Conservation (phyloP, 768 basidiomycete species). For the Leucosporidium creatinivorum region DNA sequence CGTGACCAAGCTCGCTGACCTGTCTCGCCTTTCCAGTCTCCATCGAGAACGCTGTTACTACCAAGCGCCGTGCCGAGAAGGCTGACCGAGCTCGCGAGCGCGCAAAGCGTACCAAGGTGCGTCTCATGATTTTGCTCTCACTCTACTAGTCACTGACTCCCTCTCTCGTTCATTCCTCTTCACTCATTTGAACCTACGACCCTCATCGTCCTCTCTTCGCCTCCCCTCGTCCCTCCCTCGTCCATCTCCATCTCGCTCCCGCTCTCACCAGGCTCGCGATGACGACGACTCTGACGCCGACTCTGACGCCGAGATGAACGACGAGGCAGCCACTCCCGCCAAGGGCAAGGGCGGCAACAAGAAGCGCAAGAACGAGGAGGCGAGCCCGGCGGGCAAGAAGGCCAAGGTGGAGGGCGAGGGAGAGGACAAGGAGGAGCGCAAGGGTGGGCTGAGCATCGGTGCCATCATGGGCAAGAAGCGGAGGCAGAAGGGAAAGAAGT, state of each 20-base stretch:
- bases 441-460: neutral
- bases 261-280: slow-evolving; percentile 2
- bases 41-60: slow-evolving; percentile 32
- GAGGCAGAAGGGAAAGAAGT: slow-evolving; percentile 1
- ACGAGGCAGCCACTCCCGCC: neutral
- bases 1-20: neutral
- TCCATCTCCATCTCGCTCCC: neutral
- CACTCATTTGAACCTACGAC: no score
- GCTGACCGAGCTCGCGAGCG: slow-evolving; percentile 20
- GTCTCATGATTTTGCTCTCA: neutral
- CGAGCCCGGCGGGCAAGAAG: slow-evolving; percentile 1
- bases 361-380: slow-evolving; percentile 13
- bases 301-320: neutral
- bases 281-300: slow-evolving; percentile 10
- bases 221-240: neutral
- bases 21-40: slow-evolving; percentile 16
- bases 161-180: no score
- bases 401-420: neutral
- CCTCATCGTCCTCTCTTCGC: neutral
- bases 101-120: slow-evolving; percentile 16
- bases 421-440: neutral
- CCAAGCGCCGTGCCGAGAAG: slow-evolving; percentile 32
- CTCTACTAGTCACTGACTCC: no score
- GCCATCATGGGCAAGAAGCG: neutral
- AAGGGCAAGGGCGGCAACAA: slow-evolving; percentile 13